Conservation (phyloP, 345 rosid species). For the Citrus unshiu region DNA sequence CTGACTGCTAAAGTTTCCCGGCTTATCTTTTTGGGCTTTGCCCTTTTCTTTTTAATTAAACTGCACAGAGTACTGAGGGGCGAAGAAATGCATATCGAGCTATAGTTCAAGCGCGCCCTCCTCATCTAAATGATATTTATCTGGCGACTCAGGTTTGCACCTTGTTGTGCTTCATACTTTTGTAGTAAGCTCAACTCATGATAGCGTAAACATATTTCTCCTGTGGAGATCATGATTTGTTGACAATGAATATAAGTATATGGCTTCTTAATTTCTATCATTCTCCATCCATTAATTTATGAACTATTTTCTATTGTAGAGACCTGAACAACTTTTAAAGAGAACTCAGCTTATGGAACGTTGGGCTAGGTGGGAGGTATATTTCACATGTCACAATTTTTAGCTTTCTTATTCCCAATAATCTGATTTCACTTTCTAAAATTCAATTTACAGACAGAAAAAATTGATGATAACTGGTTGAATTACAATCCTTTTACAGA, state of each 20-base stretch:
- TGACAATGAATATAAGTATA: background rate
- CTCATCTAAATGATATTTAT: constrained; percentile 87
- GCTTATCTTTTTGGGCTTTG: background rate
- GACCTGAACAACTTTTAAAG: constrained; percentile 93
- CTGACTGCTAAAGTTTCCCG: background rate
- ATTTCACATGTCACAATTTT: constrained; percentile 5
- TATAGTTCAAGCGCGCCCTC: constrained; percentile 83
- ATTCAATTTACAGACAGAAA: constrained; percentile 13
- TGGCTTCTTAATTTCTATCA: background rate
- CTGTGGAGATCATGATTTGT: background rate
- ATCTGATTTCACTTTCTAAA: constrained; percentile 1
- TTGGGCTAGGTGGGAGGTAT: constrained; percentile 99
- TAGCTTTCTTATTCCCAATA: background rate
- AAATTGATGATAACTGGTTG: constrained; percentile 5
- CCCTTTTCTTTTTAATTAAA: constrained; percentile 12
- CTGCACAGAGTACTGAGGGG: constrained; percentile 69
- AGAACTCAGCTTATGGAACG: constrained; percentile 97
- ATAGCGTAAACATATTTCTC: background rate
- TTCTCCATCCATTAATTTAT: background rate
- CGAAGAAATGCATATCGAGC: constrained; percentile 92
- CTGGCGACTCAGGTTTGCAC: constrained; percentile 89
- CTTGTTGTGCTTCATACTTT: background rate
- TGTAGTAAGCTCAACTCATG: background rate
- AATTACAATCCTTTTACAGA: constrained; percentile 50
- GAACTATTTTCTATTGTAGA: constrained; percentile 42